These are phyloP conservation scores for Volvox africanus DNA, from an alignment of 139 green algal species.

Conservation along the genomic window DNA sequence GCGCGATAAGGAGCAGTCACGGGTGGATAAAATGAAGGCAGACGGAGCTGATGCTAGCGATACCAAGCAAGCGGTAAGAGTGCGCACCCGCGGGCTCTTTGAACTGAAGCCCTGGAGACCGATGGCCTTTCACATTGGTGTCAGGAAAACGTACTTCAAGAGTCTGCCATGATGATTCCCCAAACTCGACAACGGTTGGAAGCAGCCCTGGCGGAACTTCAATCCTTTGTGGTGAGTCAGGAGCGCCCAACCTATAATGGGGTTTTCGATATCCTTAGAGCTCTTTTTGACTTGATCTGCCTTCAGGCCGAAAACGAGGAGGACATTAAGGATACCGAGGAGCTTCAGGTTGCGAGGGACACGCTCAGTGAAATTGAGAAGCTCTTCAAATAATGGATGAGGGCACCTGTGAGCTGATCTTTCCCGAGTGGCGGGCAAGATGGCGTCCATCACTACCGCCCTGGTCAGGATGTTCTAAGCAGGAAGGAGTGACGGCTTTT, in stretches of 20 bases:
- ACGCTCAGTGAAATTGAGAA: constrained; percentile 54
- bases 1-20: constrained; percentile 71
- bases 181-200: constrained; percentile 86
- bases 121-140: background rate
- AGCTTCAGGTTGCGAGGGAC: constrained; percentile 61
- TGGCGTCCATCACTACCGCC: too few relatives aligned
- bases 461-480: too few relatives aligned
- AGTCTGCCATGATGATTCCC: constrained; percentile 90
- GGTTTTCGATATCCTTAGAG: constrained; percentile 77
- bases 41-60: constrained; percentile 78
- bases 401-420: too few relatives aligned
- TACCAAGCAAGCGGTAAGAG: constrained; percentile 87
- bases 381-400: constrained; percentile 31
- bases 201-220: constrained; percentile 78
- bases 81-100: background rate
- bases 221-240: constrained; percentile 84
- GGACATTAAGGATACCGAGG: constrained; percentile 63
- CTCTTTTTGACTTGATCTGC: constrained; percentile 82
- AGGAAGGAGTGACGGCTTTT: too few relatives aligned
- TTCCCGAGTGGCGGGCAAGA: too few relatives aligned
- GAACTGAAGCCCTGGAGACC: background rate
- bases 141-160: constrained; percentile 91
- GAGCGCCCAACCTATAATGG: constrained; percentile 85
- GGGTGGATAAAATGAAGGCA: constrained; percentile 82
- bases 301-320: constrained; percentile 61